phyloP scores from a whole-genome alignment of 108 stramenopile genomes.

The Phaeodactylum tricornutum region DNA sequence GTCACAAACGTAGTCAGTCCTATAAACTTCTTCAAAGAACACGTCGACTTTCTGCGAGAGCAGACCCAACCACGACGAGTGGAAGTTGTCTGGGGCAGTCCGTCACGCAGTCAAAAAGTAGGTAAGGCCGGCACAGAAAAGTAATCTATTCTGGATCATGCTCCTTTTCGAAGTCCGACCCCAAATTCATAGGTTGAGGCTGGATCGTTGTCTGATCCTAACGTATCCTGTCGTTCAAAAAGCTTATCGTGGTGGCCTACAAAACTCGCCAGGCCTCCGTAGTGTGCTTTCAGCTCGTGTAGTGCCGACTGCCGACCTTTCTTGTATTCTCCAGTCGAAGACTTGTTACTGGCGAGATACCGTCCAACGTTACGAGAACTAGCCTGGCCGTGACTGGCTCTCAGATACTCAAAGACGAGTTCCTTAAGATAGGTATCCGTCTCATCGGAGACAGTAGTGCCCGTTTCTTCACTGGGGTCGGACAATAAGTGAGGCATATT shows the following conservation, averaged over 20 bases:
- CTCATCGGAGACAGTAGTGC: no score
- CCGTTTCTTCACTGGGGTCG: no score
- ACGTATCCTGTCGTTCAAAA: not conserved
- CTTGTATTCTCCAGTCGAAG: not conserved
- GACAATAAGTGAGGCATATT: no score
- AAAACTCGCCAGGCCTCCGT: constrained; percentile 15
- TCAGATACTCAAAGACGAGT: constrained; percentile 48
- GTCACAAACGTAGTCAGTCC: constrained; percentile 1
- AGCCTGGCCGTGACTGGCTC: constrained; percentile 58
- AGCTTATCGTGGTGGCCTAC: constrained; percentile 1
- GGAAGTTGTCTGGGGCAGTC: constrained; percentile 22
- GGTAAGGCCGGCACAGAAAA: no score
- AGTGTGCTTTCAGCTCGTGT: constrained; percentile 22
- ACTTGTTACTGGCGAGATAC: constrained; percentile 33
- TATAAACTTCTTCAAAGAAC: constrained; percentile 60
- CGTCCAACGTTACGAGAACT: constrained; percentile 66
- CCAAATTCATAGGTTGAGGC: no score
- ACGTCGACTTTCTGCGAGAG: constrained; percentile 45
- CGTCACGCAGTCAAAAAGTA: no score
- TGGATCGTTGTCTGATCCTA: no score
- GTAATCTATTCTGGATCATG: no score
- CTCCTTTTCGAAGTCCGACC: no score
- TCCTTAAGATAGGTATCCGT: constrained; percentile 49
- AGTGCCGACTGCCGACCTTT: constrained; percentile 8
- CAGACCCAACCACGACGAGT: constrained; percentile 33